These are phyloP conservation scores for Coniochaeta ligniaria DNA, from an alignment of 2,329 filamentous ascomycete genomes.

Conservation along the genomic window DNA sequence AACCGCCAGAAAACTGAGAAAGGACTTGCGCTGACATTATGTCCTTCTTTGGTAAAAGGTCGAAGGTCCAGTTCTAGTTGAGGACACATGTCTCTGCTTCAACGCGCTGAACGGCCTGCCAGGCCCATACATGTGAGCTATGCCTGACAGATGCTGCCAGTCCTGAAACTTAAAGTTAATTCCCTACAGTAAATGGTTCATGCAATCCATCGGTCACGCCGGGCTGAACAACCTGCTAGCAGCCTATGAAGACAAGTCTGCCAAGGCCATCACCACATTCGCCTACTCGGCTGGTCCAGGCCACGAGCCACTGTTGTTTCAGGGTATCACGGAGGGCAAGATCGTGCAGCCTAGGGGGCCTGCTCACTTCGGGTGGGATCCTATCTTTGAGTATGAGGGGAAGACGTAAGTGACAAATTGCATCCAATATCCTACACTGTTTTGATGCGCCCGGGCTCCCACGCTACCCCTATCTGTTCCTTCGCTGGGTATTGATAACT, in stretches of 20 bases:
- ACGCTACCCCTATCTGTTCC: neutral
- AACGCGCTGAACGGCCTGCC: conserved; percentile 85
- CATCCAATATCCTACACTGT: neutral
- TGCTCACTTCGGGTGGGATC: conserved; percentile 85
- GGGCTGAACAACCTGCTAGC: conserved; percentile 86
- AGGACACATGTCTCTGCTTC: conserved; percentile 94
- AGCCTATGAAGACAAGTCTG: conserved; percentile 84
- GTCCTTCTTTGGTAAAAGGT: conserved; percentile 40
- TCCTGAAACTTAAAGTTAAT: neutral
- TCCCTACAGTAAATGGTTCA: conserved; percentile 80
- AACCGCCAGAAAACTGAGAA: too few relatives aligned
- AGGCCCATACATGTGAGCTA: conserved; percentile 85
- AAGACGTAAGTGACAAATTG: conserved; percentile 53
- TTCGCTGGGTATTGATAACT: neutral
- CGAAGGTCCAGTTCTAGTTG: conserved; percentile 82
- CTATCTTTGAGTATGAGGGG: conserved; percentile 90
- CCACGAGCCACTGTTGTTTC: conserved; percentile 78
- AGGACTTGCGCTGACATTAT: neutral
- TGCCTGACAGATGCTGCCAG: neutral
- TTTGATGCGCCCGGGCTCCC: neutral
- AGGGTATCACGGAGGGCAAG: conserved; percentile 78
- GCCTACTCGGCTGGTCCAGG: conserved; percentile 84
- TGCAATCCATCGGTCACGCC: conserved; percentile 71
- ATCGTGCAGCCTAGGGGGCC: conserved; percentile 82
- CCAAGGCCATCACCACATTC: conserved; percentile 93